phyloP scores from a whole-genome alignment of 768 basidiomycete genomes.

The Tricholoma terreum region DNA sequence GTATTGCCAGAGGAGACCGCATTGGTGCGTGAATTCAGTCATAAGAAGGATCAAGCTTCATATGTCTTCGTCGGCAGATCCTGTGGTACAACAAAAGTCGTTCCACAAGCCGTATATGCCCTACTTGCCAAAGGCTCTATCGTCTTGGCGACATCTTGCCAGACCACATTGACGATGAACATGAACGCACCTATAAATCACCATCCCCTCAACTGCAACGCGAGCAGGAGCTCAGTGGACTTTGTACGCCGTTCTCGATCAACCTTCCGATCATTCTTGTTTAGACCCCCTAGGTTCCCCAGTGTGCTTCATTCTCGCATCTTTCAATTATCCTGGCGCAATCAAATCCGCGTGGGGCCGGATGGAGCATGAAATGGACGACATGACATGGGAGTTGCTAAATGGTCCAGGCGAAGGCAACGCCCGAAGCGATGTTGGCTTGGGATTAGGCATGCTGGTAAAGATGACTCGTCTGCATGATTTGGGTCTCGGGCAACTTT shows the following conservation, averaged over 20 bases:
- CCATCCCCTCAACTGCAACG: conserved; percentile 40
- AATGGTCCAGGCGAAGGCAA: conserved; percentile 41
- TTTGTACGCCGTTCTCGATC: conserved; percentile 50
- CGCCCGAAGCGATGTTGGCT: conserved; percentile 31
- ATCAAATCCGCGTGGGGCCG: conserved; percentile 70
- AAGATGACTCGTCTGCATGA: conserved; percentile 76
- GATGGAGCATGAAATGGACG: conserved; percentile 65
- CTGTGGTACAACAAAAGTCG: conserved; percentile 88
- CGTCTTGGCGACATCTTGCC: conserved; percentile 62
- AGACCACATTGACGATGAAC: conserved; percentile 37
- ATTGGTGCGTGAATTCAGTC: conserved; percentile 41
- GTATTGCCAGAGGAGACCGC: conserved; percentile 73
- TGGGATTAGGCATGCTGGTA: conserved; percentile 57
- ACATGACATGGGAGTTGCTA: conserved; percentile 59
- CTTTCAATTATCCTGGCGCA: conserved; percentile 58
- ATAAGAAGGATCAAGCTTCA: background rate
- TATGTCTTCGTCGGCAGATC: conserved; percentile 40
- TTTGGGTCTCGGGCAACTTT: conserved; percentile 67
- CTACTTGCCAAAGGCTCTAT: conserved; percentile 73
- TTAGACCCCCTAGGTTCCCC: conserved; percentile 54
- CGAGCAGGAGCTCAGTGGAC: conserved; percentile 73
- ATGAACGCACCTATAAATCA: conserved; percentile 13
- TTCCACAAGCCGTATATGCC: conserved; percentile 65
- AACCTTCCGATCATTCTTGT: background rate
- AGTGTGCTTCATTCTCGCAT: conserved; percentile 72